Conservation (phyloP, 768 basidiomycete species). For the Austroboletus eburneus region DNA sequence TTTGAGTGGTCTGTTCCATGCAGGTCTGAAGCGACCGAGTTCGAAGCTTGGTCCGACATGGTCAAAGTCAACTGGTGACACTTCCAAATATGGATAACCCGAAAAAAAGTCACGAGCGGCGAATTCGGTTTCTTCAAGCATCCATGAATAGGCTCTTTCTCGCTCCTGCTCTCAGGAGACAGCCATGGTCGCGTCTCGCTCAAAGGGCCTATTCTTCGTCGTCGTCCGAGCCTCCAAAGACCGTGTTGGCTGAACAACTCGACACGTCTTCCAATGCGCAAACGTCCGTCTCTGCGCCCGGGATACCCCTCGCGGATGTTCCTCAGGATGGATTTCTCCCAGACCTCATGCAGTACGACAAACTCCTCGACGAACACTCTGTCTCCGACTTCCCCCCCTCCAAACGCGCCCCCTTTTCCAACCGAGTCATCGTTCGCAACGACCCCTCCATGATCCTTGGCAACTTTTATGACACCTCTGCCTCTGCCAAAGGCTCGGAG, state of each 20-base stretch:
- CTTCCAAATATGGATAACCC: slow-evolving; percentile 15
- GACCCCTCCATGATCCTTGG: slow-evolving; percentile 62
- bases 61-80: slow-evolving; percentile 1
- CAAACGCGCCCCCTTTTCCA: slow-evolving; percentile 49
- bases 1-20: slow-evolving; percentile 49
- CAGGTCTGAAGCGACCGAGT: slow-evolving; percentile 44
- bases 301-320: slow-evolving; percentile 16
- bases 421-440: slow-evolving; percentile 65
- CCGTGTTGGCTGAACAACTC: slow-evolving; percentile 1
- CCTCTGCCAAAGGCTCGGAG: slow-evolving; percentile 5
- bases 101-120: too few species aligned
- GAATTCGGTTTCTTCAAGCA: too few species aligned
- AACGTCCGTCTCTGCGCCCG: slow-evolving; percentile 6
- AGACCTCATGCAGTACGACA: slow-evolving; percentile 59
- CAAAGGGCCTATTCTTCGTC: slow-evolving; percentile 17
- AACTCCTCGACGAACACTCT: slow-evolving; percentile 59
- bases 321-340: slow-evolving; percentile 39
- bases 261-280: neutral
- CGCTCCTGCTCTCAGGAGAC: slow-evolving; percentile 10
- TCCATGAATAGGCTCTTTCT: slow-evolving; percentile 27
- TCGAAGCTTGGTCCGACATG: slow-evolving; percentile 24
- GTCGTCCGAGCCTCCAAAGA: slow-evolving; percentile 3
- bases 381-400: slow-evolving; percentile 50
- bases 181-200: slow-evolving; percentile 5
- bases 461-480: slow-evolving; percentile 22